A percentile compares a stretch with the other conserved stretches of the same genome.
These are phyloP conservation scores for Arachnomyces sp. DNA, from an alignment of 2,329 filamentous ascomycete species.

Conservation along the genomic window DNA sequence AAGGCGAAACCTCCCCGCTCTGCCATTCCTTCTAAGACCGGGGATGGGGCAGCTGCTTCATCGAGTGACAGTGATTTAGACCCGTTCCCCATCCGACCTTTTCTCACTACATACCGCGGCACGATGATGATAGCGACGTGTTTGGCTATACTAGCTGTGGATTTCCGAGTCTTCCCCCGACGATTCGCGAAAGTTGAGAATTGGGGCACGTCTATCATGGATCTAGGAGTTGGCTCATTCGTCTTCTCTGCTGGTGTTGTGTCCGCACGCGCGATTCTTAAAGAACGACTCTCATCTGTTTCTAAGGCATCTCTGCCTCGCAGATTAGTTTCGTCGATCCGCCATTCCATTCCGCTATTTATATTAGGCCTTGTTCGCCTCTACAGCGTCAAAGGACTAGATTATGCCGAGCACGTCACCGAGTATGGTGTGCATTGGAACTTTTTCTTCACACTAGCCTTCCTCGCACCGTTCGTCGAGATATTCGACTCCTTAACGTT, in stretches of 20 bases:
- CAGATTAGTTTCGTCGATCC: slow-evolving; percentile 58
- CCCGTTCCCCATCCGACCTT: slow-evolving; percentile 72
- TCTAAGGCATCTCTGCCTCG: slow-evolving; percentile 36
- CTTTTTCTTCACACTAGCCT: slow-evolving; percentile 92
- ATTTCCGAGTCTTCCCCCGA: slow-evolving; percentile 86
- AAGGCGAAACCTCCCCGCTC: slow-evolving; percentile 29
- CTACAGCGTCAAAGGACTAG: slow-evolving; percentile 82
- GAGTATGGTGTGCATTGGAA: slow-evolving; percentile 99
- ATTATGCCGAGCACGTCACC: slow-evolving; percentile 94
- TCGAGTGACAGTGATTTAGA: slow-evolving; percentile 29
- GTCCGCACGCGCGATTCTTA: slow-evolving; percentile 72
- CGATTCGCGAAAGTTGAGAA: slow-evolving; percentile 97
- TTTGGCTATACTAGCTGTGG: slow-evolving; percentile 88
- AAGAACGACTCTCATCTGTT: slow-evolving; percentile 50
- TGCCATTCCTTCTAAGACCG: slow-evolving; percentile 15
- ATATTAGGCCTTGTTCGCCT: slow-evolving; percentile 72
- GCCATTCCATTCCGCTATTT: slow-evolving; percentile 76
- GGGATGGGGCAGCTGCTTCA: slow-evolving; percentile 14
- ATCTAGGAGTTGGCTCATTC: slow-evolving; percentile 92
- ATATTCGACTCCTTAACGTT: slow-evolving; percentile 65
- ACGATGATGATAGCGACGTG: slow-evolving; percentile 88
- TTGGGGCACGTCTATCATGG: slow-evolving; percentile 99
- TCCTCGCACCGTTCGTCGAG: slow-evolving; percentile 82
- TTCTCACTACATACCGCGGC: slow-evolving; percentile 84
- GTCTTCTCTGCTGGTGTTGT: slow-evolving; percentile 90